These are phyloP conservation scores for Histomonas meleagridis DNA, from an alignment of 208 protist species.

Conservation along the genomic window DNA sequence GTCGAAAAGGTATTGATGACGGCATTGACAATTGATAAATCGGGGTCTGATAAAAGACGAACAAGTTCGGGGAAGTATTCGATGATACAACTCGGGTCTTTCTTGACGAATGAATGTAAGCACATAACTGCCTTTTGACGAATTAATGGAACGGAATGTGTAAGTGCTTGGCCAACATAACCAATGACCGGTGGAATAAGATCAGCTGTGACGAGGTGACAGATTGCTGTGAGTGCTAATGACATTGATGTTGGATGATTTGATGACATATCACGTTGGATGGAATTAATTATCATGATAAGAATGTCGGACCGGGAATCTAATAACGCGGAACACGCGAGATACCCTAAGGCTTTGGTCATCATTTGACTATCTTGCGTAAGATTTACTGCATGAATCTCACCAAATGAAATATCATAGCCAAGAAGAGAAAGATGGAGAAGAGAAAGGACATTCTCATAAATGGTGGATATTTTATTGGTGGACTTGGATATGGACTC, in stretches of 20 bases:
- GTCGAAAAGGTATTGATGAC: background rate
- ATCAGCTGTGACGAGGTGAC: background rate
- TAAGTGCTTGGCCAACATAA: background rate
- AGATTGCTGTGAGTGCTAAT: background rate
- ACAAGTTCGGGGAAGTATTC: background rate
- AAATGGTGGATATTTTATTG: background rate
- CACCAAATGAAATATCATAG: background rate
- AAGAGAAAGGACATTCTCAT: constrained; percentile 2
- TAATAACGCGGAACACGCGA: background rate
- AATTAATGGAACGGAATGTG: background rate
- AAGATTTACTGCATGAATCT: constrained; percentile 34
- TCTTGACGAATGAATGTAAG: background rate
- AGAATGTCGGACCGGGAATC: background rate
- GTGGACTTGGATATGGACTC: background rate
- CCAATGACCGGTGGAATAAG: background rate
- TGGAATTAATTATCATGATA: background rate
- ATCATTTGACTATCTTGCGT: constrained; percentile 21
- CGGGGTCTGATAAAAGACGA: background rate
- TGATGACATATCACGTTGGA: constrained; percentile 1
- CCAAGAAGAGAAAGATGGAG: constrained; percentile 9
- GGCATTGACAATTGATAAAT: constrained; percentile 19
- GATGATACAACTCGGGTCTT: background rate
- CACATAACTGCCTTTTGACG: constrained; percentile 24
- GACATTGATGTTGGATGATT: constrained; percentile 4
- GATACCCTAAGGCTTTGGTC: constrained; percentile 9